These are phyloP conservation scores for Epicoccum sorghinum DNA, from an alignment of 2,329 filamentous ascomycete genomes.

Conservation along the genomic window DNA sequence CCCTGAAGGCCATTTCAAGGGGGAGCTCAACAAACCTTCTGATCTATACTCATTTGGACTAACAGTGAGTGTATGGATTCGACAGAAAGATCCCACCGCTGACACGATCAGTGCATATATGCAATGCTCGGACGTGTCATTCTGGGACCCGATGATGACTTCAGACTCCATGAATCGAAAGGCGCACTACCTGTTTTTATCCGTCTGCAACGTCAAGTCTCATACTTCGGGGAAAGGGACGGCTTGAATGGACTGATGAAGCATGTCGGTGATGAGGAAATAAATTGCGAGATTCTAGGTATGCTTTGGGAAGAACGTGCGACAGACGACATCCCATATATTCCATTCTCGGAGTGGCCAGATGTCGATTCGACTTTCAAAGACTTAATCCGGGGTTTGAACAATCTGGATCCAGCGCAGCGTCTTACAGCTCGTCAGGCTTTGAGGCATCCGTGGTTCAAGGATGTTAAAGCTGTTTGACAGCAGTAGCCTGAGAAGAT, in stretches of 20 bases:
- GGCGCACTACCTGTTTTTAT: conserved; percentile 31
- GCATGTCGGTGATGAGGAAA: conserved; percentile 43
- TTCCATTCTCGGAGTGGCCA: conserved; percentile 41
- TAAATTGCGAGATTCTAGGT: conserved; percentile 36
- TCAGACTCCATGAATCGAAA: conserved; percentile 22
- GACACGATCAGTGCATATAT: conserved; percentile 33
- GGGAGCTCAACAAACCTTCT: conserved; percentile 35
- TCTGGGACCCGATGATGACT: conserved; percentile 35
- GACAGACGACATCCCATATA: conserved; percentile 39
- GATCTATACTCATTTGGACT: conserved; percentile 53
- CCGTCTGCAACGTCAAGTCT: conserved; percentile 38
- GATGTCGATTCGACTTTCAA: conserved; percentile 48
- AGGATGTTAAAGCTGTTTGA: neutral
- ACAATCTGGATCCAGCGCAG: conserved; percentile 49
- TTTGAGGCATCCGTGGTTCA: conserved; percentile 42
- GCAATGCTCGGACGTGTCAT: conserved; percentile 31
- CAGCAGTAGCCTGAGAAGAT: too few relatives aligned
- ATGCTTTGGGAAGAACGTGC: conserved; percentile 44
- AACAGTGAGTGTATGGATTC: conserved; percentile 44
- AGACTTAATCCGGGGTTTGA: conserved; percentile 50
- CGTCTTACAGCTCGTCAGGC: conserved; percentile 50
- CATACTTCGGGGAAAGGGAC: conserved; percentile 37
- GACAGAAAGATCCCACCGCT: conserved; percentile 2
- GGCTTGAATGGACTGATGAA: conserved; percentile 38
- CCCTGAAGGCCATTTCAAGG: conserved; percentile 36